These are phyloP conservation scores for Phylloporus arenicola DNA, from an alignment of 768 basidiomycete species.

Conservation along the genomic window DNA sequence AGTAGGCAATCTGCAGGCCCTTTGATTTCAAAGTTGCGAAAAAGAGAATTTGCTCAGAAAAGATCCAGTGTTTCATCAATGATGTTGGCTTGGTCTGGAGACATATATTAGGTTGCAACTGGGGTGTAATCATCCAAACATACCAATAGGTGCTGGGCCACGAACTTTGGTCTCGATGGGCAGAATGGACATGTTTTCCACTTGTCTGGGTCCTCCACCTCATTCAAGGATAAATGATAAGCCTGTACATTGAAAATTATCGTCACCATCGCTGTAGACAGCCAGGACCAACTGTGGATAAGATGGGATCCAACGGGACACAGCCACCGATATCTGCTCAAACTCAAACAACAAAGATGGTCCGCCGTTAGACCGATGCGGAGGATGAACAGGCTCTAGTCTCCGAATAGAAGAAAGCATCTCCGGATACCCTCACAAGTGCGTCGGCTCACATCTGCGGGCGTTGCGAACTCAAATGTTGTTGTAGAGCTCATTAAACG, in stretches of 20 bases:
- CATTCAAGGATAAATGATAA: conserved; percentile 93
- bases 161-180: conserved; percentile 90
- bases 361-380: conserved; percentile 21
- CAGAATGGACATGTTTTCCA: conserved; percentile 86
- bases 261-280: background rate
- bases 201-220: conserved; percentile 72
- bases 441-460: conserved; percentile 18
- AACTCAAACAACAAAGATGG: conserved; percentile 12
- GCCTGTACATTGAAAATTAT: conserved; percentile 50
- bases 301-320: conserved; percentile 27
- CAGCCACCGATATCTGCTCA: background rate
- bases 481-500: conserved; percentile 72
- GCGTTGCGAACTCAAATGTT: background rate
- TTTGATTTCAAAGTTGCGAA: conserved; percentile 99
- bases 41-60: conserved; percentile 97
- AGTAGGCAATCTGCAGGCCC: conserved; percentile 93
- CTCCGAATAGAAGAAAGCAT: conserved; percentile 45
- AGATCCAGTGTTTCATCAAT: conserved; percentile 94
- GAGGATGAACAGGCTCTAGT: conserved; percentile 40
- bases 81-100: conserved; percentile 68
- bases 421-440: conserved; percentile 77
- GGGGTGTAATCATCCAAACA: conserved; percentile 14
- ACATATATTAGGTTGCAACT: conserved; percentile 10
- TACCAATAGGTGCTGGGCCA: conserved; percentile 84
- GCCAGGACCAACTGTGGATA: conserved; percentile 28